Evolutionary conservation across 2,329 filamentous ascomycete species (phyloP), one percentile per base, ranked within the genome.

Genomic region (Ophiostoma novo-ulmi): DNA sequence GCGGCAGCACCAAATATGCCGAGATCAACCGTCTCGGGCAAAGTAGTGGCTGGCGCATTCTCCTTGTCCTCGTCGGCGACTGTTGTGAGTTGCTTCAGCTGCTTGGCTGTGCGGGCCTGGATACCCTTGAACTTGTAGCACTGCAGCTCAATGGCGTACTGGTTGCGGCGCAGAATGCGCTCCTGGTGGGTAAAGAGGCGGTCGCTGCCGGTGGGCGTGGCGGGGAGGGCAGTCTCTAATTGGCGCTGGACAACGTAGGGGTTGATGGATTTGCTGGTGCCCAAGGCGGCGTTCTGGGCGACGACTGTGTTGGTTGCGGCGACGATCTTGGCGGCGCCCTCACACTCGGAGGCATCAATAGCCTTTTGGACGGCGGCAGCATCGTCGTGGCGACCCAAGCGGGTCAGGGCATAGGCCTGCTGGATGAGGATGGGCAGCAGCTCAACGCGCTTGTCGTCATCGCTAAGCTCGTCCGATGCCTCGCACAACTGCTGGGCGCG

Each of bases 361-460:
- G 84, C 85, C 69, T 84, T 85, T 68, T 88, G 87, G 44, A 93
- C 77, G 63, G 85, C 82, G 67, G 85, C 82, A 0, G 91, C 91
- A 74, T 93, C 89, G 36, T 87, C 84, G 20, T 82, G 76, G 75
- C 89, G 89, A 22, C 90, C 91, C 72, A 91, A 78, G 74, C 85
- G 87, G 1, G 86, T 85, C 71, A 91, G 84, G 1, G 92, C 89
- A 75, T 90, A 94, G 36, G 91, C 85, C 76, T 92, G 89, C 79
- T 95, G 92, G 35, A 92, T 85, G 41, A 89, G 83, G 71, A 96
- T 93, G 11, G 92, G 90, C 39, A 91, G 81, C 73, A 93, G 80
- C 79, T 96, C 92, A 0, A 86, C 84, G 77, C 86, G 84, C 81
- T 91, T 93, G 74, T 95, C 92, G 69, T 90, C 89, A 5, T 91